Evolutionary conservation across 2,329 filamentous ascomycete genomes (phyloP).

Genomic region (Aureobasidium sp.): DNA sequence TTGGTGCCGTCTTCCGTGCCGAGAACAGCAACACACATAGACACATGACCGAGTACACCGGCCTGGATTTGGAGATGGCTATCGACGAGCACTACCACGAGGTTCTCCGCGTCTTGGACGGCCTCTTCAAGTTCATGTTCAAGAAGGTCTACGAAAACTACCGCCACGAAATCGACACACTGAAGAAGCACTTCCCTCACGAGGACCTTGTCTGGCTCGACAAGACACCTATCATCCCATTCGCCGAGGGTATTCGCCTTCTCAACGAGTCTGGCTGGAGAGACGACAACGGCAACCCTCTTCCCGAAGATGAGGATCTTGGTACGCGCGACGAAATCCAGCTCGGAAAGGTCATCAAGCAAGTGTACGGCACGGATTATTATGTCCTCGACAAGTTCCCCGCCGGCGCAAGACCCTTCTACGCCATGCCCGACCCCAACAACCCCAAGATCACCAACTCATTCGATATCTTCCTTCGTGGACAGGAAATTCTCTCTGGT

Average conservation of each 20-base stretch:
- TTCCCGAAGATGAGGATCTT: constrained; percentile 70
- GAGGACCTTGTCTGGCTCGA: constrained; percentile 83
- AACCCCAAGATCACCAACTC: constrained; percentile 75
- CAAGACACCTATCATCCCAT: constrained; percentile 73
- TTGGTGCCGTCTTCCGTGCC: constrained; percentile 83
- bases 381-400: constrained; percentile 95
- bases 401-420: constrained; percentile 75
- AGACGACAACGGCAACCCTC: constrained; percentile 66
- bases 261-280: constrained; percentile 70
- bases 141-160: constrained; percentile 62
- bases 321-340: constrained; percentile 81
- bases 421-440: constrained; percentile 75
- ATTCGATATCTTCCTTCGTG: constrained; percentile 90
- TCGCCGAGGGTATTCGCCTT: constrained; percentile 72
- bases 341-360: constrained; percentile 74
- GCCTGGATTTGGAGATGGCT: constrained; percentile 86
- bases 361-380: constrained; percentile 84
- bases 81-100: constrained; percentile 88
- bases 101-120: constrained; percentile 70
- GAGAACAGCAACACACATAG: constrained; percentile 95
- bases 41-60: constrained; percentile 90
- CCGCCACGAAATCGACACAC: constrained; percentile 65
- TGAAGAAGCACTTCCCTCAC: constrained; percentile 80
- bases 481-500: constrained; percentile 86
- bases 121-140: constrained; percentile 74